phyloP scores from a whole-genome alignment of 148 eudicot genomes.

The Spergularia marina region DNA sequence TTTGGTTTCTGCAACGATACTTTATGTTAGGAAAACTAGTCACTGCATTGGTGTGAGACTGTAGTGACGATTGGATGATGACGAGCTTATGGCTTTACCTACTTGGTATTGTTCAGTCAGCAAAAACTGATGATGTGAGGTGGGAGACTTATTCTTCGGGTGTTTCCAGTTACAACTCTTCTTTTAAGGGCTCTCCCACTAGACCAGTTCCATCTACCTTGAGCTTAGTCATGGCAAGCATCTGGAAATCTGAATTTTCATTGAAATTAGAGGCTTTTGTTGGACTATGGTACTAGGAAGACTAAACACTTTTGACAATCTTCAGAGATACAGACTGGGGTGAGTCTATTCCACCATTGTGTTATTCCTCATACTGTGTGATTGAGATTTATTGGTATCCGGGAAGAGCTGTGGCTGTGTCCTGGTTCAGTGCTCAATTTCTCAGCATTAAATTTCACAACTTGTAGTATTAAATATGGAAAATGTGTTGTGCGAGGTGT shows the following conservation, averaged over 20 bases:
- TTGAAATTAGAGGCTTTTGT: background rate
- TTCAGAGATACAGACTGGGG: background rate
- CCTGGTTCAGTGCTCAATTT: too few relatives aligned
- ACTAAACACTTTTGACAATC: background rate
- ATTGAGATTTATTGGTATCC: too few relatives aligned
- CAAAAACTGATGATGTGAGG: background rate
- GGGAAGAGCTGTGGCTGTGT: too few relatives aligned
- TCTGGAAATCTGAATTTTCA: background rate
- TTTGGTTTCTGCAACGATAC: background rate
- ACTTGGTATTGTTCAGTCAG: background rate
- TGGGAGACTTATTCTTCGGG: background rate
- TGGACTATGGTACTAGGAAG: background rate
- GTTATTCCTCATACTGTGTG: background rate
- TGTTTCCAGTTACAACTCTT: background rate
- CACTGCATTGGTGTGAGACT: background rate
- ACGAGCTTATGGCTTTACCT: background rate
- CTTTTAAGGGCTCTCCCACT: background rate
- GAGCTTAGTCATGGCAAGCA: background rate
- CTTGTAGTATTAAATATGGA: too few relatives aligned
- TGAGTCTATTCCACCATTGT: background rate
- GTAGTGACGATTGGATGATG: background rate
- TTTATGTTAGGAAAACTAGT: background rate
- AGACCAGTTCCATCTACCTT: background rate
- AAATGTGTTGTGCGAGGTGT: too few relatives aligned
- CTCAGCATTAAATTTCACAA: too few relatives aligned